phyloP scores from a whole-genome alignment of 2,329 filamentous ascomycete species.

The Verticillium nubilum region DNA sequence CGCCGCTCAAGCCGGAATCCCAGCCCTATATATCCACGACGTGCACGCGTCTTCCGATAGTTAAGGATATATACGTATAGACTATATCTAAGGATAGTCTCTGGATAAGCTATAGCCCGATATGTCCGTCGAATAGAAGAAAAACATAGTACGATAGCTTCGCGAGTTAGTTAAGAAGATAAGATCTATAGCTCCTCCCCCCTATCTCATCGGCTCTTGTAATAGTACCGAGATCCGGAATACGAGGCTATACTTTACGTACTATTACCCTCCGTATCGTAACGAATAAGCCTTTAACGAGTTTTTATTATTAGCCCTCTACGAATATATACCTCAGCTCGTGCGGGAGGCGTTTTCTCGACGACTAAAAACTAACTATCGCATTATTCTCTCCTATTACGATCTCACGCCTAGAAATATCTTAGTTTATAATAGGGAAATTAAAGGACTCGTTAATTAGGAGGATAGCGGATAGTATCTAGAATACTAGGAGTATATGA shows the following conservation, averaged over 20 bases:
- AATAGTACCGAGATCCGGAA: slow-evolving; percentile 20
- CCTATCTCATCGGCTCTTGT: slow-evolving; percentile 17
- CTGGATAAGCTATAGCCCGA: slow-evolving; percentile 20
- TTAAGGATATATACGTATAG: slow-evolving; percentile 16
- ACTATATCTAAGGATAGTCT: slow-evolving; percentile 16
- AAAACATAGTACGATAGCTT: slow-evolving; percentile 16
- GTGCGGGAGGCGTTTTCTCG: slow-evolving; percentile 16
- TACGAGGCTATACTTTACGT: slow-evolving; percentile 13
- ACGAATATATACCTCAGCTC: slow-evolving; percentile 9
- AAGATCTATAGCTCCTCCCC: slow-evolving; percentile 15
- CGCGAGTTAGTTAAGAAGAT: slow-evolving; percentile 16
- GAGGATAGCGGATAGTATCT: slow-evolving; percentile 14
- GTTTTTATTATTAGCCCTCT: slow-evolving; percentile 14
- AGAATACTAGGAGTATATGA: slow-evolving; percentile 32
- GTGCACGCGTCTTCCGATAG: slow-evolving; percentile 12
- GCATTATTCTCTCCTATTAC: slow-evolving; percentile 42
- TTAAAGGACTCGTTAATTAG: slow-evolving; percentile 29
- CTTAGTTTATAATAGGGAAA: slow-evolving; percentile 27
- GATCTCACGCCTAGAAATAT: slow-evolving; percentile 38
- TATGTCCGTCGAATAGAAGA: slow-evolving; percentile 16
- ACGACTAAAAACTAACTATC: slow-evolving; percentile 18
- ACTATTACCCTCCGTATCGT: slow-evolving; percentile 14
- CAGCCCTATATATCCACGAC: slow-evolving; percentile 15
- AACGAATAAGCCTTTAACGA: slow-evolving; percentile 19
- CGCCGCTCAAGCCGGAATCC: slow-evolving; percentile 13